A percentile compares a stretch with the other conserved stretches of the same genome.
Conservation (phyloP, 2,329 filamentous ascomycete species). For the Elsinoe perseae region DNA sequence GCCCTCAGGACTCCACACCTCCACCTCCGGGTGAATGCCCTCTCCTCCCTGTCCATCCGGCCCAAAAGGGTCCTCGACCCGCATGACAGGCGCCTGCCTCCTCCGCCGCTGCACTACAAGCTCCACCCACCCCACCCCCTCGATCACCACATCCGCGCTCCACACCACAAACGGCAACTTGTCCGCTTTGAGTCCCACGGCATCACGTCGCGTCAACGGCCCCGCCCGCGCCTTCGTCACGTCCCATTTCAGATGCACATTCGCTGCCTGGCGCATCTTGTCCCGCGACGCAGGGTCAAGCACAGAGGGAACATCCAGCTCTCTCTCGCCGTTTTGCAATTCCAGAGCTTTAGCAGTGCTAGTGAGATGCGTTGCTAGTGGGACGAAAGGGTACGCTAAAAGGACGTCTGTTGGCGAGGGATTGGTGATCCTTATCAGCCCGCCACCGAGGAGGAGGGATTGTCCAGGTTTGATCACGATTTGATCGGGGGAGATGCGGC, state of each 20-base stretch:
- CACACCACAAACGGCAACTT: conserved; percentile 71
- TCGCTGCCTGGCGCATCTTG: conserved; percentile 56
- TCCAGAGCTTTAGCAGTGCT: conserved; percentile 69
- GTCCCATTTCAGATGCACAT: conserved; percentile 68
- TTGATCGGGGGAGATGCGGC: conserved; percentile 65
- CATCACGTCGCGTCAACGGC: conserved; percentile 57
- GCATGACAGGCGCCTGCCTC: conserved; percentile 17
- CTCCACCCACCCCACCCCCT: conserved; percentile 91
- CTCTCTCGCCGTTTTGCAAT: conserved; percentile 58
- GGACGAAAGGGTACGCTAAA: conserved; percentile 79
- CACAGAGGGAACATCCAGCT: conserved; percentile 50
- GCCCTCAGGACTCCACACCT: conserved; percentile 81
- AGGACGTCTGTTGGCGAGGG: conserved; percentile 56
- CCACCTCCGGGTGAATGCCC: conserved; percentile 53
- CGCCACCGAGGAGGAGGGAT: conserved; percentile 66
- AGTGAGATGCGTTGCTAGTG: conserved; percentile 68
- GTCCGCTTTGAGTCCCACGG: conserved; percentile 56
- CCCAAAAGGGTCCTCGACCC: conserved; percentile 22
- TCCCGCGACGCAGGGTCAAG: conserved; percentile 44
- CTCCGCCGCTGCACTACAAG: conserved; percentile 58
- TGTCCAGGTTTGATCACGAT: conserved; percentile 64
- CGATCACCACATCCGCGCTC: conserved; percentile 76
- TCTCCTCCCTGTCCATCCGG: conserved; percentile 20
- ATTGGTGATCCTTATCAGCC: conserved; percentile 81
- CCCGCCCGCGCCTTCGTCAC: conserved; percentile 74